phyloP scores from a whole-genome alignment of 73 alveolate species.

The Uronychia binucleata region DNA sequence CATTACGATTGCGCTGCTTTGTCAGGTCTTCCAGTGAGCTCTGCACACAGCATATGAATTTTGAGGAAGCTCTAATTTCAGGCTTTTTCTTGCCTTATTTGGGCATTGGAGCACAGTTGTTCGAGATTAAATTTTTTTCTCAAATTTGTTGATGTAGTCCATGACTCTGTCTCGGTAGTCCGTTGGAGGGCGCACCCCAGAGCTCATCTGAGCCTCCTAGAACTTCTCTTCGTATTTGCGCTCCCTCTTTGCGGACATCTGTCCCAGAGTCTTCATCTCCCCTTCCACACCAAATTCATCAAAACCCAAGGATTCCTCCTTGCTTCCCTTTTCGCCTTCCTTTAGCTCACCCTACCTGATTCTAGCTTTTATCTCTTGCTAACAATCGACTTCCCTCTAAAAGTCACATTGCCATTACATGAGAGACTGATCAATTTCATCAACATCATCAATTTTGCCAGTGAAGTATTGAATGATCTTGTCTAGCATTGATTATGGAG shows the following conservation, averaged over 20 bases:
- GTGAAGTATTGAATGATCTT: conserved; percentile 54
- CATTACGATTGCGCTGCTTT: neutral
- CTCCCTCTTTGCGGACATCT: neutral
- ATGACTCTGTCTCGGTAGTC: neutral
- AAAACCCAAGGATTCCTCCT: neutral
- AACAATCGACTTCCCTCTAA: conserved; percentile 2
- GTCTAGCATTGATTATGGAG: neutral
- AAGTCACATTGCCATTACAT: neutral
- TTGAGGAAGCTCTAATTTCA: neutral
- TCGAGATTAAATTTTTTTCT: conserved; percentile 20
- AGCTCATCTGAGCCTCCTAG: neutral
- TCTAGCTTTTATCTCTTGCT: conserved; percentile 23
- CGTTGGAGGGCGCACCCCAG: too few relatives aligned
- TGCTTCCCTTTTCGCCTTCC: conserved; percentile 5
- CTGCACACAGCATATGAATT: neutral
- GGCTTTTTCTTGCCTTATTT: neutral
- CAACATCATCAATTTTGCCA: conserved; percentile 26
- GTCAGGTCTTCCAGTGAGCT: neutral
- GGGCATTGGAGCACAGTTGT: conserved; percentile 18
- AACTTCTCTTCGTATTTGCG: conserved; percentile 5
- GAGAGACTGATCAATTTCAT: conserved; percentile 30
- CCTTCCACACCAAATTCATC: too few relatives aligned
- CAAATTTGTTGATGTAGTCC: conserved; percentile 17
- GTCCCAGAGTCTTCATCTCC: neutral
- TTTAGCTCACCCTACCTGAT: neutral